A percentile compares a stretch with the other conserved stretches of the same genome.
phyloP scores from a whole-genome alignment of 495 filamentous ascomycete species.

The Collariella sp. region DNA sequence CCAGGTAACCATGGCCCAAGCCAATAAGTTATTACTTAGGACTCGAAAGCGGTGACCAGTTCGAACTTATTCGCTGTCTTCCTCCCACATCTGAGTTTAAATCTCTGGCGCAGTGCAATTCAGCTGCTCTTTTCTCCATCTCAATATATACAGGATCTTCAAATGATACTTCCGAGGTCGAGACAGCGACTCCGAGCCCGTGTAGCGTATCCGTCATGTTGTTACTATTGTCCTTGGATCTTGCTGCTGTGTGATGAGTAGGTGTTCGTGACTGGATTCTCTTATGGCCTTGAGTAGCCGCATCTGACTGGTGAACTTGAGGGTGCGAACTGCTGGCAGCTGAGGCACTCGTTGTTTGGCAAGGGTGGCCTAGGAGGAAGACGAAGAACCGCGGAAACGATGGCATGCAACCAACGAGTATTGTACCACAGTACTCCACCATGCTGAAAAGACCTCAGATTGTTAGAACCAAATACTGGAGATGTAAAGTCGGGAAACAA shows the following conservation, averaged over 20 bases:
- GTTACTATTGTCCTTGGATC: too few relatives aligned
- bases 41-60: background rate
- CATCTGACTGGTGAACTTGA: background rate
- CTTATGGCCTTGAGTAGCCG: background rate
- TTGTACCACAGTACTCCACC: slow-evolving; percentile 28
- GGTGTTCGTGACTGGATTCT: too few relatives aligned
- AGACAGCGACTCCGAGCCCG: slow-evolving; percentile 6
- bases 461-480: too few relatives aligned
- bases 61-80: background rate
- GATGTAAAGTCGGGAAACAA: too few relatives aligned
- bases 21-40: background rate
- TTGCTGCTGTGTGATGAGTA: too few relatives aligned
- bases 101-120: background rate
- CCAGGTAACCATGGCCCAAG: too few relatives aligned
- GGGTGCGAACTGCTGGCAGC: background rate
- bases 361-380: slow-evolving; percentile 8
- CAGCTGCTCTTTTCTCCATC: background rate
- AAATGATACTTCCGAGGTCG: slow-evolving; percentile 8
- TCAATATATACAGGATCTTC: background rate
- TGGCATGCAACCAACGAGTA: slow-evolving; percentile 27
- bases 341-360: background rate
- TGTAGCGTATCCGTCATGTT: too few relatives aligned
- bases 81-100: background rate
- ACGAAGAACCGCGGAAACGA: slow-evolving; percentile 25
- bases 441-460: slow-evolving; percentile 16